phyloP scores from a whole-genome alignment of 1,284 basidiomycete species.

The Malassezia psittaci region DNA sequence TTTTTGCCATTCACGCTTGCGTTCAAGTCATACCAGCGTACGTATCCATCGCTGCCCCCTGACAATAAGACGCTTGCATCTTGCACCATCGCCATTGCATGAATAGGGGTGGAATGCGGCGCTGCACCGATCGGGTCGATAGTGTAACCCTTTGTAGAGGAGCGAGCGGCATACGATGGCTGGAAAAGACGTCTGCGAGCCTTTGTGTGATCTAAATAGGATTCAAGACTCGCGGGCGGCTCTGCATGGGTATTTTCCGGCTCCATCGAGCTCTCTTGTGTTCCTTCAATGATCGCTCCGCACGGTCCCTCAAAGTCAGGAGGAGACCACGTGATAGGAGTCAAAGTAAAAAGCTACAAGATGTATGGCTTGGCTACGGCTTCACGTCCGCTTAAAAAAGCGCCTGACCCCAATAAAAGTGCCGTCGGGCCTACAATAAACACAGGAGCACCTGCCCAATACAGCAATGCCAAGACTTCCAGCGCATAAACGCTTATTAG shows the following conservation, averaged over 20 bases:
- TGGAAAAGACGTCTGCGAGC: constrained; percentile 7
- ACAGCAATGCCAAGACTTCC: constrained; percentile 1
- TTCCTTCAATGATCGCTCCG: background rate
- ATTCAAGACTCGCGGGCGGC: constrained; percentile 8
- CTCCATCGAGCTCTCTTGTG: too few species aligned
- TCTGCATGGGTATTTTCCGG: too few species aligned
- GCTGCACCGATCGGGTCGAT: constrained; percentile 89
- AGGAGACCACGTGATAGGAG: constrained; percentile 3
- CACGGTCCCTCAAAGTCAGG: background rate
- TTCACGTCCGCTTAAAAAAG: background rate
- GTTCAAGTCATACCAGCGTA: constrained; percentile 86
- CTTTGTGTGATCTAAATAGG: constrained; percentile 1
- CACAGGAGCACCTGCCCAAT: constrained; percentile 12
- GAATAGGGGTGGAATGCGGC: constrained; percentile 75
- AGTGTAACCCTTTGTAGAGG: constrained; percentile 20
- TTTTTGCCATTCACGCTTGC: constrained; percentile 74
- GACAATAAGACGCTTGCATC: constrained; percentile 82
- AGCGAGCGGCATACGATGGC: constrained; percentile 3
- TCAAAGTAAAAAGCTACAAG: background rate
- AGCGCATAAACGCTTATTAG: background rate
- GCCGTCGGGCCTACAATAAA: background rate
- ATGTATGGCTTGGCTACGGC: background rate
- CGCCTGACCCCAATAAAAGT: background rate
- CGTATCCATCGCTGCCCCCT: constrained; percentile 84
- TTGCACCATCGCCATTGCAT: constrained; percentile 70